phyloP scores from a whole-genome alignment of 2,329 filamentous ascomycete genomes.

The Fusarium camptoceras region DNA sequence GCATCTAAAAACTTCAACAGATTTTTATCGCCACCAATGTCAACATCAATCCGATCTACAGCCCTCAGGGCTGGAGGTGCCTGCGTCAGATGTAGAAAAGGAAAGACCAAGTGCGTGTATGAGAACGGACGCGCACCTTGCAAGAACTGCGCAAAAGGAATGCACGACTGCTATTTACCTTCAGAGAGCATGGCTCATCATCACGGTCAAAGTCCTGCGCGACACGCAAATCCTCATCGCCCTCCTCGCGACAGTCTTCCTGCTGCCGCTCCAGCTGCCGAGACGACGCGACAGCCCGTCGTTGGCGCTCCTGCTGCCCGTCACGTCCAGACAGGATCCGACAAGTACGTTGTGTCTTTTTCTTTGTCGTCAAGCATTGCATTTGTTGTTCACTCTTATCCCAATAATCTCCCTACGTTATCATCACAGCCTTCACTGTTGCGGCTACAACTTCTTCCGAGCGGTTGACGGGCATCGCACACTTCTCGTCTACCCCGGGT shows the following conservation, averaged over 20 bases:
- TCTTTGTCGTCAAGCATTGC: conserved; percentile 6
- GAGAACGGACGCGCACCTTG: conserved; percentile 71
- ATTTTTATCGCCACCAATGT: conserved; percentile 51
- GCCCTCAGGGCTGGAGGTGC: conserved; percentile 71
- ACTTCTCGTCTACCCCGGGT: conserved; percentile 16
- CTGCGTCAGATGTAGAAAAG: conserved; percentile 72
- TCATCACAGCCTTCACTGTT: conserved; percentile 9
- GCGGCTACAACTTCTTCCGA: conserved; percentile 9
- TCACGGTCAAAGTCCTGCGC: conserved; percentile 68
- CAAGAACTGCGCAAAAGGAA: conserved; percentile 72
- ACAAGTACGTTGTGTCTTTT: conserved; percentile 63
- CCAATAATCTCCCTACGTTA: background rate
- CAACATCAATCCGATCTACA: conserved; percentile 64
- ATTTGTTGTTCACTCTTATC: conserved; percentile 4
- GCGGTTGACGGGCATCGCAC: background rate
- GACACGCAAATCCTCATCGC: conserved; percentile 60
- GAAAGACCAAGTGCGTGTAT: conserved; percentile 74
- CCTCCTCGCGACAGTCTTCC: conserved; percentile 66
- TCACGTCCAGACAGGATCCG: conserved; percentile 59
- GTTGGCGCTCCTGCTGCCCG: conserved; percentile 59
- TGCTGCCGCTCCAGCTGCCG: conserved; percentile 61
- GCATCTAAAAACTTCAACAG: background rate
- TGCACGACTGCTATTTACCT: conserved; percentile 72
- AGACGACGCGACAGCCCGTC: conserved; percentile 57
- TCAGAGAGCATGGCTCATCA: conserved; percentile 71